Conservation (phyloP, 495 filamentous ascomycete genomes). For the Acidomyces sp. region DNA sequence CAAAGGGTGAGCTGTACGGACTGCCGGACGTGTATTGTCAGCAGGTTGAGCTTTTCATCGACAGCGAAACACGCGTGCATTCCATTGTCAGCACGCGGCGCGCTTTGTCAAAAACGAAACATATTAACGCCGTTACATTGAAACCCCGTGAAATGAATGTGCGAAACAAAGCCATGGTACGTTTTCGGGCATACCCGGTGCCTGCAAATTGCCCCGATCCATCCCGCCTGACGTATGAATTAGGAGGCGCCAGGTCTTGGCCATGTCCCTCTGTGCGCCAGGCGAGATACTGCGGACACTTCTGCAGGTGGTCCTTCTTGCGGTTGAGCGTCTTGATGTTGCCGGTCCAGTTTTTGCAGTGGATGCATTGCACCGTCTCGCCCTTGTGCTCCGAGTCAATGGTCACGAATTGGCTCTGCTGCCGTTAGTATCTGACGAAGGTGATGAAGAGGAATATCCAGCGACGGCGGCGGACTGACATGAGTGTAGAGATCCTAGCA, state of each 20-base stretch:
- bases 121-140: too few relatives aligned
- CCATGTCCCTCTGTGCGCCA: constrained; percentile 17
- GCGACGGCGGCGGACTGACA: too few relatives aligned
- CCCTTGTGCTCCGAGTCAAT: constrained; percentile 12
- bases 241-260: constrained; percentile 14
- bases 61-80: too few relatives aligned
- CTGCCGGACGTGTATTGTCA: constrained; percentile 1
- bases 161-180: too few relatives aligned
- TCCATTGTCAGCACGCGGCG: too few relatives aligned
- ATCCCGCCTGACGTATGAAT: constrained; percentile 14
- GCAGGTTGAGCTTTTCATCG: too few relatives aligned
- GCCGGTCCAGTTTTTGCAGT: constrained; percentile 17
- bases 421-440: constrained; percentile 1
- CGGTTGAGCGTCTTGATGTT: constrained; percentile 14
- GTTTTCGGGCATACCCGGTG: too few relatives aligned
- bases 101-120: too few relatives aligned
- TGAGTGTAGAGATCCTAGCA: too few relatives aligned
- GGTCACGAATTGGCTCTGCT: constrained; percentile 9
- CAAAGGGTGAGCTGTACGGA: constrained; percentile 5
- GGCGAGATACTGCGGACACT: constrained; percentile 7
- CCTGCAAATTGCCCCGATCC: too few relatives aligned
- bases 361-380: constrained; percentile 15
- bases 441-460: too few relatives aligned
- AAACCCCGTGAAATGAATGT: too few relatives aligned
- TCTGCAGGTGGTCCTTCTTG: constrained; percentile 18